phyloP scores from a whole-genome alignment of 2,329 filamentous ascomycete species.

The Botrytis hyacinthi region DNA sequence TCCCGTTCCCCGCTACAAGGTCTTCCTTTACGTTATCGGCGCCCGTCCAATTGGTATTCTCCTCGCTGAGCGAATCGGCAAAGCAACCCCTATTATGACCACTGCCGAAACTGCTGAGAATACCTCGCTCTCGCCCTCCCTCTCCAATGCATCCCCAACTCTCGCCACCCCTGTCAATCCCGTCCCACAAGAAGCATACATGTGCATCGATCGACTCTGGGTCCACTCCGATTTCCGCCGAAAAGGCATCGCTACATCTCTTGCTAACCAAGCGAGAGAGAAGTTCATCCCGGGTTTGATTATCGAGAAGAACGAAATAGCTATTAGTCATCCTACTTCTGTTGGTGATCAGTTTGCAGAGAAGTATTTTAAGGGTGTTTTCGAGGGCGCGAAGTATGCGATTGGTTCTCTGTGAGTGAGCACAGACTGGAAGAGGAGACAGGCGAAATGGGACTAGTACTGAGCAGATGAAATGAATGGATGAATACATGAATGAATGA shows the following conservation, averaged over 20 bases:
- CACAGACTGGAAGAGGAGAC: neutral
- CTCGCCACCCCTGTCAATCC: neutral
- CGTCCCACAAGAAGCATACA: constrained; percentile 2
- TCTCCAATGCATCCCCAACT: neutral
- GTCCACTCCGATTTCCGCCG: constrained; percentile 55
- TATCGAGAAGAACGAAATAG: constrained; percentile 54
- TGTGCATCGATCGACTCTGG: constrained; percentile 61
- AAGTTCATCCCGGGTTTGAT: constrained; percentile 55
- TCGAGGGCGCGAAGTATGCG: neutral
- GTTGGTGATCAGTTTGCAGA: constrained; percentile 55
- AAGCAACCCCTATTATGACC: constrained; percentile 3
- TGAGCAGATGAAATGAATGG: neutral
- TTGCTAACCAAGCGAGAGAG: constrained; percentile 55
- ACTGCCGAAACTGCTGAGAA: neutral
- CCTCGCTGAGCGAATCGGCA: constrained; percentile 24
- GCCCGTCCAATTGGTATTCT: constrained; percentile 23
- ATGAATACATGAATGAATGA: neutral
- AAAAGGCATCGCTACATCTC: constrained; percentile 54
- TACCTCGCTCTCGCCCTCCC: neutral
- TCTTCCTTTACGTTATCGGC: constrained; percentile 30
- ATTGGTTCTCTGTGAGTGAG: neutral
- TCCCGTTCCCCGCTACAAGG: constrained; percentile 24
- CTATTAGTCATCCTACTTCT: constrained; percentile 66
- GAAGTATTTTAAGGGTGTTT: constrained; percentile 42
- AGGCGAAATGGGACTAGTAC: neutral